A percentile compares a stretch with the other conserved stretches of the same genome.
Evolutionary conservation across 441 rosid genomes (phyloP).

Genomic region (Euphorbia corollata): DNA sequence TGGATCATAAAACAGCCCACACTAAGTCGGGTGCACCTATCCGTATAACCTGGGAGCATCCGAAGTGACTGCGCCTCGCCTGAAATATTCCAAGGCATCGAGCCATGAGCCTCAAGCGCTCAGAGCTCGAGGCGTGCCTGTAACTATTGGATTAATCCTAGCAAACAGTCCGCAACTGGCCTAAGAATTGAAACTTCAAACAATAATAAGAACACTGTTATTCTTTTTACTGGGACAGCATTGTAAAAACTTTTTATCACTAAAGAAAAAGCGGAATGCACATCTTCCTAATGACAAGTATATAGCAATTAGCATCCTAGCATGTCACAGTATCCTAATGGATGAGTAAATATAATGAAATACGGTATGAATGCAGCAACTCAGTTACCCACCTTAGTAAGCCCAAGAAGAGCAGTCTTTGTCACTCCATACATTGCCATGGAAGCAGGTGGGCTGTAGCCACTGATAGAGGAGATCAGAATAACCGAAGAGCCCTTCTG

Average conservation of each 20-base stretch:
- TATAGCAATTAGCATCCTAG: no score
- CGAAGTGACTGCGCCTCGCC: no score
- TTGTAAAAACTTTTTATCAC: background rate
- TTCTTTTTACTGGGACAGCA: no score
- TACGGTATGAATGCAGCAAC: background rate
- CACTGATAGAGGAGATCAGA: conserved; percentile 68
- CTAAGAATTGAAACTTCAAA: background rate
- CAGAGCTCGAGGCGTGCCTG: no score
- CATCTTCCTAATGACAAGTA: background rate
- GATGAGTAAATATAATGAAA: background rate
- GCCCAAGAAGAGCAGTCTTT: conserved; percentile 86
- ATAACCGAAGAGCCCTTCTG: conserved; percentile 70
- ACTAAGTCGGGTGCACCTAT: no score
- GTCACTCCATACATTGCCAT: conserved; percentile 92
- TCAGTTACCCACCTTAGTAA: conserved; percentile 53
- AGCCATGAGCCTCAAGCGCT: no score
- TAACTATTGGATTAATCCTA: background rate
- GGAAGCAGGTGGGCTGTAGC: conserved; percentile 47
- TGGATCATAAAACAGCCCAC: no score
- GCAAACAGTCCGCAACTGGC: background rate
- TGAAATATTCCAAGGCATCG: no score
- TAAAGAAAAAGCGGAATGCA: background rate
- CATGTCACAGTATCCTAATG: background rate
- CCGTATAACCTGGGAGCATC: no score
- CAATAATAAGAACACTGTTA: background rate